A percentile compares a stretch with the other conserved stretches of the same genome.
phyloP scores from a whole-genome alignment of 345 rosid species.

The Schrenkiella parvula region DNA sequence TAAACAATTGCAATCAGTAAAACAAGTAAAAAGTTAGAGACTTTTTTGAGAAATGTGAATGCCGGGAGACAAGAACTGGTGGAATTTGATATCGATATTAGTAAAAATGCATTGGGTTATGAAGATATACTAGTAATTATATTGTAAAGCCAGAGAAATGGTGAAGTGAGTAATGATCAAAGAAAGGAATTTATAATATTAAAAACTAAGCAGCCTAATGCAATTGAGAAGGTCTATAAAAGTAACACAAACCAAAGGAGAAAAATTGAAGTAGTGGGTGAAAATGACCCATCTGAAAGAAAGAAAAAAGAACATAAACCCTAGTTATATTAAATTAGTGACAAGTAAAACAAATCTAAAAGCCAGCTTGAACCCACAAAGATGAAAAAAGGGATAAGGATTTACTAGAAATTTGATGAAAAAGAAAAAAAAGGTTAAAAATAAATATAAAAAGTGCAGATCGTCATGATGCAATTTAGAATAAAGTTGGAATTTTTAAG shows the following conservation, averaged over 20 bases:
- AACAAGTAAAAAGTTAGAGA: background rate
- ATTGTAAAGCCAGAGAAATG: slow-evolving; percentile 9
- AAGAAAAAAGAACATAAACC: slow-evolving; percentile 22
- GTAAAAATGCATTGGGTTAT: slow-evolving; percentile 16
- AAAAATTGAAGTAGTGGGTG: slow-evolving; percentile 11
- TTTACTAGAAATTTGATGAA: slow-evolving; percentile 19
- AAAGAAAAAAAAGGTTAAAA: background rate
- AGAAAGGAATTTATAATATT: background rate
- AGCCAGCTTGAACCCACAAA: slow-evolving; percentile 36
- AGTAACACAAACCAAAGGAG: background rate
- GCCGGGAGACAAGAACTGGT: slow-evolving; percentile 26
- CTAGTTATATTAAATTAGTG: slow-evolving; percentile 2
- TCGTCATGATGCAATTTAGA: slow-evolving; percentile 14
- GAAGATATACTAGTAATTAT: background rate
- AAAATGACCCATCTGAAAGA: slow-evolving; percentile 23
- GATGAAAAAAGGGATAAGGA: slow-evolving; percentile 11
- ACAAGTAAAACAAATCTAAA: slow-evolving; percentile 33
- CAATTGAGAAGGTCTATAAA: slow-evolving; percentile 6
- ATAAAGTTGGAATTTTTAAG: slow-evolving; percentile 11
- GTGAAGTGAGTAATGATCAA: slow-evolving; percentile 10
- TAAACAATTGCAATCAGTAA: background rate
- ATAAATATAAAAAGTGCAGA: slow-evolving; percentile 23
- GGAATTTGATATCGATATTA: slow-evolving; percentile 20
- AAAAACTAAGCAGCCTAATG: slow-evolving; percentile 2
- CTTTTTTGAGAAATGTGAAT: slow-evolving; percentile 23